phyloP scores from a whole-genome alignment of 192 early-diverging fungal species.

The Globomyces pollinis-pini region DNA sequence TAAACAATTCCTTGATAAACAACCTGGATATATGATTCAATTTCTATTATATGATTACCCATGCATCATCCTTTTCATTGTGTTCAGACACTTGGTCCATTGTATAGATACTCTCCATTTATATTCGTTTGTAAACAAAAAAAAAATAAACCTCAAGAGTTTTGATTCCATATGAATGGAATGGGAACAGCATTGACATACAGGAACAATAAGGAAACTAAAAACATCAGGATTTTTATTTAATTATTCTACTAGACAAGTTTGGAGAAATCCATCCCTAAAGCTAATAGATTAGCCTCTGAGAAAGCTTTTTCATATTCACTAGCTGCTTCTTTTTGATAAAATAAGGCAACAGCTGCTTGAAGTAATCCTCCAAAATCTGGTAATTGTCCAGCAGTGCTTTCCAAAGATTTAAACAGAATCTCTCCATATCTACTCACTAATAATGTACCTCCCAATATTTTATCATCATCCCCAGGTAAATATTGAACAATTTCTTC shows the following conservation, averaged over 20 bases:
- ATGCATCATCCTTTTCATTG: conserved; percentile 57
- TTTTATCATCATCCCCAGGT: neutral
- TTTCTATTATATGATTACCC: conserved; percentile 49
- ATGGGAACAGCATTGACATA: no score
- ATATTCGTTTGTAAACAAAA: no score
- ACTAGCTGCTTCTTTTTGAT: neutral
- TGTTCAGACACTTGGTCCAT: conserved; percentile 59
- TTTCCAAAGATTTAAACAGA: neutral
- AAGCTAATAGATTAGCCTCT: neutral
- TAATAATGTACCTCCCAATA: neutral
- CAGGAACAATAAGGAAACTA: no score
- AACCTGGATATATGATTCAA: no score
- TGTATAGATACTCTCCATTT: no score
- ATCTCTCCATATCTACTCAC: neutral
- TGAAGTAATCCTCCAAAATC: neutral
- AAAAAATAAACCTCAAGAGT: no score
- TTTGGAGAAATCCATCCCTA: conserved; percentile 3
- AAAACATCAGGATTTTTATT: no score
- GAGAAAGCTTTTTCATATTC: neutral
- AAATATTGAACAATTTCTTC: conserved; percentile 3
- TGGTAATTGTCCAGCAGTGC: neutral
- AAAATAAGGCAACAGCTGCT: neutral
- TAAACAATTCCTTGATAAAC: conserved; percentile 59
- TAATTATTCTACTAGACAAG: no score
- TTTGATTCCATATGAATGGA: no score